Conservation (phyloP, 306 rosid genomes). For the Castanopsis chinensis region DNA sequence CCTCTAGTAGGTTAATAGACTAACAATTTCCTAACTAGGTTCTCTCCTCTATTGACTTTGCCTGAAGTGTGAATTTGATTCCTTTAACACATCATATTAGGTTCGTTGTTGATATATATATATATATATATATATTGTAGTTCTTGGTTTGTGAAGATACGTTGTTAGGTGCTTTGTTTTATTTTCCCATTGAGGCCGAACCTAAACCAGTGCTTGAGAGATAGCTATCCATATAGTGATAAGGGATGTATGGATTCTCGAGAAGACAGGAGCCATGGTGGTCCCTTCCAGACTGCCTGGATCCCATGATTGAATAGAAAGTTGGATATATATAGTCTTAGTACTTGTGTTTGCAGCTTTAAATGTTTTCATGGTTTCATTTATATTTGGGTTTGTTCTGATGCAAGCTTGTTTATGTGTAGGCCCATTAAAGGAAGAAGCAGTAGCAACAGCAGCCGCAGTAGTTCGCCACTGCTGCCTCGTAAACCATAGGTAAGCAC, state of each 20-base stretch:
- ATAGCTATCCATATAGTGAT: neutral
- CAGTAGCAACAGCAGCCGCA: slow-evolving; percentile 88
- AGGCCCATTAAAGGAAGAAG: slow-evolving; percentile 92
- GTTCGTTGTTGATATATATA: no score
- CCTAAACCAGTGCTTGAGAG: neutral
- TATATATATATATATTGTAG: no score
- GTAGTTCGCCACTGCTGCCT: slow-evolving; percentile 75
- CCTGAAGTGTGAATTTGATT: no score
- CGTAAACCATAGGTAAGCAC: slow-evolving; percentile 29
- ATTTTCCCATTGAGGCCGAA: neutral
- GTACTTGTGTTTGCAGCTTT: neutral
- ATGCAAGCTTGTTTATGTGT: neutral
- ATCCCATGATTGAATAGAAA: neutral
- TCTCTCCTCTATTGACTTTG: no score
- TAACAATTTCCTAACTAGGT: no score
- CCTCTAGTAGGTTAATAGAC: no score
- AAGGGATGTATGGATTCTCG: neutral
- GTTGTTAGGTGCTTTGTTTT: no score
- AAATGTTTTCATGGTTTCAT: neutral
- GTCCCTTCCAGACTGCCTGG: neutral
- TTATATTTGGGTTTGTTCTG: neutral
- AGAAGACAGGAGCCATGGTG: slow-evolving; percentile 7
- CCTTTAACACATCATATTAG: no score
- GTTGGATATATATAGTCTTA: neutral
- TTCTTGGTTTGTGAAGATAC: no score